Evolutionary conservation across 345 rosid species (phyloP).

Genomic region (Noccaea bulbosa): DNA sequence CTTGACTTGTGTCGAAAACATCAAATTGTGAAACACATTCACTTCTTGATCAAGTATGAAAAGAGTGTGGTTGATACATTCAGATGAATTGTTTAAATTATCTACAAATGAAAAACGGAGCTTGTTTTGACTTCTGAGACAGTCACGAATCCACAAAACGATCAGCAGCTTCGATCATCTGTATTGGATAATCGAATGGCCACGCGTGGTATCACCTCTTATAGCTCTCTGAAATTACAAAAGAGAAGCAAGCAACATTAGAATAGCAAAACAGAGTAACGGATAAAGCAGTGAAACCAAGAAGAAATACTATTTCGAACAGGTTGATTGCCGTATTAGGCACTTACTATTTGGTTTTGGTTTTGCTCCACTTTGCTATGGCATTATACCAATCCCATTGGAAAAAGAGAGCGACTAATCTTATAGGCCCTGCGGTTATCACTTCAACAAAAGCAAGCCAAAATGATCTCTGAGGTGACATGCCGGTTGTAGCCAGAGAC

Average conservation of each 20-base stretch:
- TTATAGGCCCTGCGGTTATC: constrained; percentile 51
- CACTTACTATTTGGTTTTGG: constrained; percentile 27
- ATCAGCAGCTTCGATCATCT: not conserved
- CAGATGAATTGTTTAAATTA: constrained; percentile 19
- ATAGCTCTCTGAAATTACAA: constrained; percentile 27
- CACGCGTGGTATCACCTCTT: constrained; percentile 8
- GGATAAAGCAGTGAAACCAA: not conserved
- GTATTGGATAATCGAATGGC: not conserved
- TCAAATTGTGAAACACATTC: constrained; percentile 3
- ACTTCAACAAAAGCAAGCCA: constrained; percentile 82
- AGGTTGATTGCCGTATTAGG: constrained; percentile 2
- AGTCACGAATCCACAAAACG: constrained; percentile 1
- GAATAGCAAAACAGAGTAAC: not conserved
- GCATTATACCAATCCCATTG: constrained; percentile 81
- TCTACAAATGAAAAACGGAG: not conserved
- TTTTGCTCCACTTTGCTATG: constrained; percentile 51
- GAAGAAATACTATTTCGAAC: not conserved
- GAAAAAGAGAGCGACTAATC: constrained; percentile 57
- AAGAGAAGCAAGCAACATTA: constrained; percentile 3
- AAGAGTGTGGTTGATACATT: not conserved
- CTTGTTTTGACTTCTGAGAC: constrained; percentile 1
- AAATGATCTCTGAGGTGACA: constrained; percentile 78
- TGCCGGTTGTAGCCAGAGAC: constrained; percentile 69
- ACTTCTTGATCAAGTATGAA: not conserved
- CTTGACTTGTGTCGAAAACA: not conserved